Base-by-base conservation (phyloP, 441 rosid species). In the Populus hybrid region DNA sequence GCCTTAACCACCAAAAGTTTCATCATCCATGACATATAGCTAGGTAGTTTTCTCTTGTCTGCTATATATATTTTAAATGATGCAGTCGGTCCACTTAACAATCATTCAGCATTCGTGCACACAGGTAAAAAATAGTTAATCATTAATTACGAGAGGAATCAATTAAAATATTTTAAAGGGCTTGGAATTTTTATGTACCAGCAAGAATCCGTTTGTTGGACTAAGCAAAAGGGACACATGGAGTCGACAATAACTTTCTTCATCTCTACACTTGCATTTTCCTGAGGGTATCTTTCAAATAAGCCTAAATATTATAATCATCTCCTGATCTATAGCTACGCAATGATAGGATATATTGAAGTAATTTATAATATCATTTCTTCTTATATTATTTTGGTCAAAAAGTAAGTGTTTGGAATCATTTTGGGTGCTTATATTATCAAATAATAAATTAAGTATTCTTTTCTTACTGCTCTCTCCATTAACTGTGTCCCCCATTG, bases 351-450 rank as follows among this genome's bases (percentile, higher is more conserved):
- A 76, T 53, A 31, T 9, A 68, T 78, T 64, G 80, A 78, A 79
- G 80, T 69, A 31, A 24, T 38, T 56, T 71, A 66, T 72, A 53
- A 76, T 75, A 76, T n/a, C 23, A 73, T 23, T 82, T 81, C 79
- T 78, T 67, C 75, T 63, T 66, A 24, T 83, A 74, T 82, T 88
- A 84, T 78, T 74, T 45, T 71, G 88, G 93, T 91, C 93, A 91
- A 89, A 91, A 85, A 3, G 86, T 61, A 63, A 45, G 72, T 50
- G 18, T 36, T 72, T 77, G 87, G 92, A 88, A 88, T 90, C 84
- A 88, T 83, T 87, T 64, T 71, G 72, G 71, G 86, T 84, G 76
- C 75, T 65, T 45, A 26, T 66, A 3, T 80, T 72, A 71, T 63
- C 67, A 75, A 18, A 29, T 29, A 53, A 53, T 74, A 77, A 50